A percentile compares a stretch with the other conserved stretches of the same genome.
phyloP scores from a whole-genome alignment of 1,139 yeast genomes.

The Geotrichum reessii region DNA sequence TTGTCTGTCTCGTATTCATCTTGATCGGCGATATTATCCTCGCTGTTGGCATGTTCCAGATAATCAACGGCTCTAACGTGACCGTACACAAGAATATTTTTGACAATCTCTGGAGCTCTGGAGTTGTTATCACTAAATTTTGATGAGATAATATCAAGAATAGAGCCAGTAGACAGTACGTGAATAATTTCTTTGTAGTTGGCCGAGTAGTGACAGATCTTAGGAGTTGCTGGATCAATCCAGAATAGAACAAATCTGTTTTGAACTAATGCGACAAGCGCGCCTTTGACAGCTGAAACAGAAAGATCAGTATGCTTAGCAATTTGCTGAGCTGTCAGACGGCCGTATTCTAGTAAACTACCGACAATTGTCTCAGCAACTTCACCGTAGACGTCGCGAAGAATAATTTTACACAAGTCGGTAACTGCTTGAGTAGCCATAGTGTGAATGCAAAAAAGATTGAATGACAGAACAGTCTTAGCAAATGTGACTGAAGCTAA shows the following conservation, averaged over 20 bases:
- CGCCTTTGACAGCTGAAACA: constrained; percentile 33
- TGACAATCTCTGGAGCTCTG: constrained; percentile 59
- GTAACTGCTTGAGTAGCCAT: constrained; percentile 36
- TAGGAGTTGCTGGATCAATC: constrained; percentile 37
- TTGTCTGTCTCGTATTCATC: constrained; percentile 25
- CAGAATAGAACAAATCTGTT: constrained; percentile 40
- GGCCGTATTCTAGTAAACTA: constrained; percentile 34
- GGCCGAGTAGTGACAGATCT: constrained; percentile 50
- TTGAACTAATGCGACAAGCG: constrained; percentile 39
- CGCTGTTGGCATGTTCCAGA: constrained; percentile 38
- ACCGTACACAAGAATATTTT: constrained; percentile 60
- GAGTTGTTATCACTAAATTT: constrained; percentile 35
- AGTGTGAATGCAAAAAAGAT: constrained; percentile 3
- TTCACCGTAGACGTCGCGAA: constrained; percentile 37
- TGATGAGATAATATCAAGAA: constrained; percentile 51
- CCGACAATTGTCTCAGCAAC: constrained; percentile 36
- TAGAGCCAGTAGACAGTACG: constrained; percentile 72
- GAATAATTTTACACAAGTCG: constrained; percentile 33
- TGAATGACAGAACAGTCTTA: not conserved
- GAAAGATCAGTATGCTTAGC: constrained; percentile 31
- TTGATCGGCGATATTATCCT: constrained; percentile 15
- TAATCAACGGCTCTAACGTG: constrained; percentile 61
- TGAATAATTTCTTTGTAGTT: constrained; percentile 60
- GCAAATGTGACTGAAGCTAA: not conserved
- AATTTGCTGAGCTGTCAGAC: constrained; percentile 33